These are phyloP conservation scores for Coemansia sp. DNA, from an alignment of 192 early-diverging fungal species.

Conservation along the genomic window DNA sequence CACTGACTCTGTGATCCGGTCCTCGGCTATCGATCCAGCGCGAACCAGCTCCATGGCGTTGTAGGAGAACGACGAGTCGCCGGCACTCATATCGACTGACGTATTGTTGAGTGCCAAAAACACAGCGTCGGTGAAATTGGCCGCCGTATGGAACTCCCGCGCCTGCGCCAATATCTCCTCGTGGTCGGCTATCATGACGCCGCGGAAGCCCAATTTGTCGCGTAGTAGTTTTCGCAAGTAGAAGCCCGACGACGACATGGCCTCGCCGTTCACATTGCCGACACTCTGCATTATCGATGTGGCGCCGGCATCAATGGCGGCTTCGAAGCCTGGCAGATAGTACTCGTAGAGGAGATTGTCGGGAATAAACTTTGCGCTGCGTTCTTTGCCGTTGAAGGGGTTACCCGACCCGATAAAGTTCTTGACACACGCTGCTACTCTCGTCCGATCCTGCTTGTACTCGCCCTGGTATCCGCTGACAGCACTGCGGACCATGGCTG, in stretches of 20 bases:
- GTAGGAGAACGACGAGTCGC: slow-evolving; percentile 44
- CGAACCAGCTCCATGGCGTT: slow-evolving; percentile 46
- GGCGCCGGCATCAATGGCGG: slow-evolving; percentile 58
- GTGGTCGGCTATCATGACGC: slow-evolving; percentile 61
- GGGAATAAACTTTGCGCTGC: background rate
- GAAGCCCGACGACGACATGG: slow-evolving; percentile 56
- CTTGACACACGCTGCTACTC: slow-evolving; percentile 63
- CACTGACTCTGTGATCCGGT: slow-evolving; percentile 56
- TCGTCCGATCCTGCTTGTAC: slow-evolving; percentile 61
- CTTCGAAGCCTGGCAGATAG: slow-evolving; percentile 60
- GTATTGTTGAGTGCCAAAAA: slow-evolving; percentile 57
- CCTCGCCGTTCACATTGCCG: slow-evolving; percentile 60
- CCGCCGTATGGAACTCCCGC: slow-evolving; percentile 15
- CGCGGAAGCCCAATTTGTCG: slow-evolving; percentile 57
- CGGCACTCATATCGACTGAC: slow-evolving; percentile 58
- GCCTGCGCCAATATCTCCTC: slow-evolving; percentile 26
- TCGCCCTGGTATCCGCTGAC: slow-evolving; percentile 65
- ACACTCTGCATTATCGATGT: slow-evolving; percentile 60
- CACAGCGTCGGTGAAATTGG: slow-evolving; percentile 56
- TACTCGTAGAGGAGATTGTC: slow-evolving; percentile 58
- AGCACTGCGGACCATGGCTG: slow-evolving; percentile 53
- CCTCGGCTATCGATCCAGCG: slow-evolving; percentile 27
- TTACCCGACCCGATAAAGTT: slow-evolving; percentile 57
- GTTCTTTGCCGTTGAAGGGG: background rate
- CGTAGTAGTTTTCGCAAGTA: slow-evolving; percentile 58